phyloP scores from a whole-genome alignment of 768 basidiomycete genomes.

The Termitomyces sp. region DNA sequence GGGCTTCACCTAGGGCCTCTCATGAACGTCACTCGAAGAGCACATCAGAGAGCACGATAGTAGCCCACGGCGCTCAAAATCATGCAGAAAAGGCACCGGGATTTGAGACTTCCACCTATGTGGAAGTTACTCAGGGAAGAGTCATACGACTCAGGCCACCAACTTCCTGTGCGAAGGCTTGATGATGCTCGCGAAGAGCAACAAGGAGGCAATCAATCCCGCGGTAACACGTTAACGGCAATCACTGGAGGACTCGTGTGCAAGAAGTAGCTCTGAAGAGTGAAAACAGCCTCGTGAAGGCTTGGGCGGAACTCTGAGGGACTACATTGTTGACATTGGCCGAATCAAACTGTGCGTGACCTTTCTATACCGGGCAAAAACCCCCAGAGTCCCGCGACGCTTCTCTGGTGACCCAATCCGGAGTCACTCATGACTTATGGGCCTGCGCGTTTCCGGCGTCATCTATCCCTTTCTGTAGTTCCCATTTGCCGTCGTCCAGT shows the following conservation, averaged over 20 bases:
- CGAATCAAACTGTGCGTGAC: slow-evolving; percentile 26
- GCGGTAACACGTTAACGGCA: slow-evolving; percentile 3
- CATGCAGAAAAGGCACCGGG: slow-evolving; percentile 48
- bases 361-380: slow-evolving; percentile 29
- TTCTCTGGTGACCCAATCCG: slow-evolving; percentile 37
- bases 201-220: slow-evolving; percentile 3
- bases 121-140: slow-evolving; percentile 26
- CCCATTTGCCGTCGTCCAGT: slow-evolving; percentile 13
- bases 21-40: slow-evolving; percentile 7
- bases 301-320: slow-evolving; percentile 11
- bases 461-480: slow-evolving; percentile 33
- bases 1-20: slow-evolving; percentile 30
- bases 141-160: slow-evolving; percentile 37
- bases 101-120: slow-evolving; percentile 25
- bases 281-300: neutral
- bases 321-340: slow-evolving; percentile 6
- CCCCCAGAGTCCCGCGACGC: slow-evolving; percentile 37
- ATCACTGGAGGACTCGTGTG: slow-evolving; percentile 12
- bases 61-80: slow-evolving; percentile 50
- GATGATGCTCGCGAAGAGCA: slow-evolving; percentile 9
- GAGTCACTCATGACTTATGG: slow-evolving; percentile 15
- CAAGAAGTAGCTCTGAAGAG: slow-evolving; percentile 26
- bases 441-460: slow-evolving; percentile 44
- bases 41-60: slow-evolving; percentile 20
- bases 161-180: slow-evolving; percentile 36